Conservation (phyloP, 2,329 filamentous ascomycete species). For the Colletotrichum phormii region DNA sequence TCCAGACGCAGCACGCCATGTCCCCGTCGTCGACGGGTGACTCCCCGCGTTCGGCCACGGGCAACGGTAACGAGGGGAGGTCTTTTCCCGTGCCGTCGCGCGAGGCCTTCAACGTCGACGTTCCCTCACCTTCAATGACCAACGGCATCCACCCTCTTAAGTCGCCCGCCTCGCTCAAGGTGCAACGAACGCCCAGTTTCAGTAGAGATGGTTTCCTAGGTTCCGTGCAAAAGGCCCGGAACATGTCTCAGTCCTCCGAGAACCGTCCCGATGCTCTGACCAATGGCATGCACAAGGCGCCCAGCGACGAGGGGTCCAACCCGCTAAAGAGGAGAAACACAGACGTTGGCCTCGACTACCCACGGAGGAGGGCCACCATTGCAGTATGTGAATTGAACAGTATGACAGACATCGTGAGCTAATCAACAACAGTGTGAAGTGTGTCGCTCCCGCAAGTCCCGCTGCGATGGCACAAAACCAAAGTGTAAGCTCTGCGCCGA, state of each 20-base stretch:
- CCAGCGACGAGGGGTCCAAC: slow-evolving; percentile 65
- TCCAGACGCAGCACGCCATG: slow-evolving; percentile 52
- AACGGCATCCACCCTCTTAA: slow-evolving; percentile 60
- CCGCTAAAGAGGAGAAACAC: slow-evolving; percentile 72
- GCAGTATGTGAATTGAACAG: slow-evolving; percentile 61
- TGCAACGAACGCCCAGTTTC: slow-evolving; percentile 61
- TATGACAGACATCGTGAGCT: not conserved
- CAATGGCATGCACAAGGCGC: slow-evolving; percentile 59
- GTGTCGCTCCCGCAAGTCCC: slow-evolving; percentile 82
- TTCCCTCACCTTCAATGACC: slow-evolving; percentile 58
- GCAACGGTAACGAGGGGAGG: slow-evolving; percentile 52
- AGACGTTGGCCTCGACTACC: slow-evolving; percentile 72
- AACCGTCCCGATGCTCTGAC: slow-evolving; percentile 54
- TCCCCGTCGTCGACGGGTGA: slow-evolving; percentile 66
- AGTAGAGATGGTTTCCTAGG: slow-evolving; percentile 66
- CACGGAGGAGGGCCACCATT: slow-evolving; percentile 72
- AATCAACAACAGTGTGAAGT: slow-evolving; percentile 75
- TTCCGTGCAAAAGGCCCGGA: slow-evolving; percentile 64
- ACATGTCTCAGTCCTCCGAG: slow-evolving; percentile 67
- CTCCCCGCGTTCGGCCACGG: slow-evolving; percentile 58
- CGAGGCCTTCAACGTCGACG: slow-evolving; percentile 61
- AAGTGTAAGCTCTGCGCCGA: slow-evolving; percentile 89
- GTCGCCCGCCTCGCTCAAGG: slow-evolving; percentile 62
- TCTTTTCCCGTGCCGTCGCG: slow-evolving; percentile 59
- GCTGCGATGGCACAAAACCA: slow-evolving; percentile 82